Conservation (phyloP, 768 basidiomycete species). For the Lentinula aciculospora region DNA sequence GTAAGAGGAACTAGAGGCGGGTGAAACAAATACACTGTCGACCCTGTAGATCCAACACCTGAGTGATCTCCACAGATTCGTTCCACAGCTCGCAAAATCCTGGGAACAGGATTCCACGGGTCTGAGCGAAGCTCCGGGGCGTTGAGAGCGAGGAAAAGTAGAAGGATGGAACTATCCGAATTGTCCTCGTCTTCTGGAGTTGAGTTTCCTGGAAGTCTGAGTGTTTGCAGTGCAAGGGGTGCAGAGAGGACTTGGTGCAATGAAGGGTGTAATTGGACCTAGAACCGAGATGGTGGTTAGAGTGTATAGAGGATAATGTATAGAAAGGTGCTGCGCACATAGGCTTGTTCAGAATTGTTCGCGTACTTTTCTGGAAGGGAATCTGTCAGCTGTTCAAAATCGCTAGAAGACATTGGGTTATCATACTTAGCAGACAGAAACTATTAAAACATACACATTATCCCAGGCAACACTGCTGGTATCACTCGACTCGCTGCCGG, state of each 20-base stretch:
- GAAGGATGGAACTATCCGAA: slow-evolving; percentile 26
- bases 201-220: slow-evolving; percentile 17
- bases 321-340: background rate
- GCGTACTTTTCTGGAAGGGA: background rate
- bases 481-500: background rate
- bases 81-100: slow-evolving; percentile 37
- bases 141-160: slow-evolving; percentile 38
- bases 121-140: slow-evolving; percentile 36
- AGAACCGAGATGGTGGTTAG: slow-evolving; percentile 5
- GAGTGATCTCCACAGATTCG: slow-evolving; percentile 23
- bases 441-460: background rate
- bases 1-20: slow-evolving; percentile 26
- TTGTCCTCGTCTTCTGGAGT: background rate
- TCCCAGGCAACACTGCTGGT: slow-evolving; percentile 5
- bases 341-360: background rate
- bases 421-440: background rate
- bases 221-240: slow-evolving; percentile 14
- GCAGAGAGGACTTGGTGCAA: background rate
- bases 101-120: slow-evolving; percentile 51
- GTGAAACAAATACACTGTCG: slow-evolving; percentile 32
- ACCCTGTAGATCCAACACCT: background rate
- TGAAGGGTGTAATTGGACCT: background rate
- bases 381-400: slow-evolving; percentile 1
- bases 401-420: background rate
- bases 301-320: background rate